Percentiles rank a stretch among this genome's conserved stretches.
Conservation (phyloP, 352 stramenopile species). For the Phytophthora pistaciae region DNA sequence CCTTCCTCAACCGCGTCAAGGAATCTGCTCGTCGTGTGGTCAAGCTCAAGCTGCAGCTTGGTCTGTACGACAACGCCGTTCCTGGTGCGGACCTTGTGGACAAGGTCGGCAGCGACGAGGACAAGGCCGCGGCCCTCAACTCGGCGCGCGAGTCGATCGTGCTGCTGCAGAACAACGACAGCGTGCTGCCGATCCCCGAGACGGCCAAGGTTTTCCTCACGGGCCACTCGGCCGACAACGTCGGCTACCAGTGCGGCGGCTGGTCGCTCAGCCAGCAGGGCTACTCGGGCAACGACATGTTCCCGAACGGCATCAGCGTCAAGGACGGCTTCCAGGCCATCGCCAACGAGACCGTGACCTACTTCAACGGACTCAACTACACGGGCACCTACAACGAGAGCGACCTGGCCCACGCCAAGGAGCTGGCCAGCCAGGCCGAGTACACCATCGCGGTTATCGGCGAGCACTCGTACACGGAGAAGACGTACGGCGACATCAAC, state of each 20-base stretch:
- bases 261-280: conserved; percentile 89
- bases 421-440: conserved; percentile 48
- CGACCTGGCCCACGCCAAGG: conserved; percentile 65
- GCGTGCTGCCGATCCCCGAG: conserved; percentile 51
- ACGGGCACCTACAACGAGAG: conserved; percentile 55
- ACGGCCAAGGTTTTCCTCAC: conserved; percentile 63
- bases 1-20: conserved; percentile 58
- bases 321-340: conserved; percentile 59
- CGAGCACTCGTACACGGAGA: conserved; percentile 84
- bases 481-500: conserved; percentile 81
- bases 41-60: conserved; percentile 73
- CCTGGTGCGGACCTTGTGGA: conserved; percentile 53
- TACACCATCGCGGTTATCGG: conserved; percentile 83
- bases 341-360: conserved; percentile 36
- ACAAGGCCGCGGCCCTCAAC: conserved; percentile 58
- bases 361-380: conserved; percentile 67
- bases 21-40: conserved; percentile 69
- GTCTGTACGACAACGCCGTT: conserved; percentile 74
- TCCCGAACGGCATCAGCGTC: conserved; percentile 68
- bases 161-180: conserved; percentile 82
- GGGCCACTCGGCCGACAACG: conserved; percentile 62
- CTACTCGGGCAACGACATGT: conserved; percentile 68
- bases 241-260: conserved; percentile 73
- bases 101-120: conserved; percentile 52
- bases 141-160: conserved; percentile 81